phyloP scores from a whole-genome alignment of 23 red algal species.

The Gracilariopsis chorda region DNA sequence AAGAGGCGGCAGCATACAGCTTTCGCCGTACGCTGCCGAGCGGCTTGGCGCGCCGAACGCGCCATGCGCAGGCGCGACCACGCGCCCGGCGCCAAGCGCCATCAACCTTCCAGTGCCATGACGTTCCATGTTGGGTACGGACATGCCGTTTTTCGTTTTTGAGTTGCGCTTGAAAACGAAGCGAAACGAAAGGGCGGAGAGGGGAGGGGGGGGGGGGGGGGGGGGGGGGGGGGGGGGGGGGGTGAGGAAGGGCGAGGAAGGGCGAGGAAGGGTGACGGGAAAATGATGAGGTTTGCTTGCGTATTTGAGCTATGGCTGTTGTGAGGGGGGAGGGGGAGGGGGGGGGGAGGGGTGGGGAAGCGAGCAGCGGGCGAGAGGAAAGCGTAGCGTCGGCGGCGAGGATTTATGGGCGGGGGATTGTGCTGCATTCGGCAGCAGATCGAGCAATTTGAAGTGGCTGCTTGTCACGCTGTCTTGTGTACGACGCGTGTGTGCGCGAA shows the following conservation, averaged over 20 bases:
- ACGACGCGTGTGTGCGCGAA: neutral
- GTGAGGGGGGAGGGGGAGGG: neutral
- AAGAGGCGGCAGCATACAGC: neutral
- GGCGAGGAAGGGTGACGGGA: neutral
- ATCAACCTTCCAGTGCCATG: neutral
- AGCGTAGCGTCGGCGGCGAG: neutral
- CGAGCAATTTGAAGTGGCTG: neutral
- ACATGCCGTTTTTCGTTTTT: neutral
- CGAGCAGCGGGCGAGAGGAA: neutral
- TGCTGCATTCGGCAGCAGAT: slow-evolving; percentile 2
- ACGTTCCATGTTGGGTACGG: neutral
- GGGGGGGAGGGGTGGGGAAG: neutral
- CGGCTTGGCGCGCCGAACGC: neutral
- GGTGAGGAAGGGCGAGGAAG: neutral
- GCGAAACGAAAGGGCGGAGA: neutral
- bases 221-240: neutral
- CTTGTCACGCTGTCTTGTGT: neutral
- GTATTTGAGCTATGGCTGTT: neutral
- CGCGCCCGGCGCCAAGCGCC: neutral
- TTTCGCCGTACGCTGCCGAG: neutral
- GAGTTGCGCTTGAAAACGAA: neutral
- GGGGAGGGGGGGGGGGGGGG: neutral
- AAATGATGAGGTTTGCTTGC: neutral
- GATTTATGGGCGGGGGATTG: slow-evolving; percentile 11
- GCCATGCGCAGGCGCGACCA: neutral